Evolutionary conservation across 345 rosid genomes (phyloP).

Genomic region (Mangifera indica): DNA sequence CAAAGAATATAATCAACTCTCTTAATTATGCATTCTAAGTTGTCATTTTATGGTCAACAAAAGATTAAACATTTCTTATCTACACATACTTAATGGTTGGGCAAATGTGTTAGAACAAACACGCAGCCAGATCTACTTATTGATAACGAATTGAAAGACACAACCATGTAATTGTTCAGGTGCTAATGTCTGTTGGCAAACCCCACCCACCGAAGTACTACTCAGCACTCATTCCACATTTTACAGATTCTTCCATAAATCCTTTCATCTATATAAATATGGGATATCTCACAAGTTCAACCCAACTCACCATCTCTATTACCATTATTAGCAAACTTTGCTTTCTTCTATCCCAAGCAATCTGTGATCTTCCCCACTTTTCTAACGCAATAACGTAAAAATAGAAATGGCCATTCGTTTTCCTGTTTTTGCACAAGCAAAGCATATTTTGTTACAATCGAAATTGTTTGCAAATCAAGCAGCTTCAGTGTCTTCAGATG

Average conservation of each 20-base stretch:
- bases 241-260: neutral
- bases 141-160: constrained; percentile 26
- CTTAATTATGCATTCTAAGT: neutral
- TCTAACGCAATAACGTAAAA: neutral
- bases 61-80: neutral
- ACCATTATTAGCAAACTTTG: neutral
- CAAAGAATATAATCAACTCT: neutral
- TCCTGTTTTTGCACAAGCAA: neutral
- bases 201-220: constrained; percentile 6
- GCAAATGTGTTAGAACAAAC: neutral
- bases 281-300: neutral
- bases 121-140: neutral
- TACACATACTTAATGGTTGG: neutral
- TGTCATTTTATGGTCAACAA: neutral
- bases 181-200: constrained; percentile 15
- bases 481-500: constrained; percentile 12
- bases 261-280: constrained; percentile 17
- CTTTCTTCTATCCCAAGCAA: neutral
- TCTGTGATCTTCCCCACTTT: neutral
- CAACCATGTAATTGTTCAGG: constrained; percentile 28
- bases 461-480: constrained; percentile 12
- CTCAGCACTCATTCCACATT: constrained; percentile 2
- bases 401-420: constrained; percentile 4
- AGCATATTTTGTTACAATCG: constrained; percentile 1
- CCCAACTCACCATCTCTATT: neutral